A percentile compares a stretch with the other conserved stretches of the same genome.
phyloP scores from a whole-genome alignment of 2,329 filamentous ascomycete genomes.

The Endoconidiophora laricicola region DNA sequence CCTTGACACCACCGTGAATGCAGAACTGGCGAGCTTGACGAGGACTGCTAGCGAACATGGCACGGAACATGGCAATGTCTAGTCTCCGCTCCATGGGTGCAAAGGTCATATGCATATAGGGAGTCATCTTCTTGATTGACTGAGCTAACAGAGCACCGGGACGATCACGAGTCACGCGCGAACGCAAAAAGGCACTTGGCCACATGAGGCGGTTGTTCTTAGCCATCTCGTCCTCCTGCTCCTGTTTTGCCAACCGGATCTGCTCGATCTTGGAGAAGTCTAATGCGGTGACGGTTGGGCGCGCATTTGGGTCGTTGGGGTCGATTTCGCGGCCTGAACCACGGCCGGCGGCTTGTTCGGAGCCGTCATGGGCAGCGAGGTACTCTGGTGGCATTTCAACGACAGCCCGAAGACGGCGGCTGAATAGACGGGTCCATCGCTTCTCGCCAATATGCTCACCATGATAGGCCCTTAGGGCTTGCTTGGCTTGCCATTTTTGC shows the following conservation, averaged over 20 bases:
- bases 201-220: conserved; percentile 1
- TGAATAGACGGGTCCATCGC: conserved; percentile 90
- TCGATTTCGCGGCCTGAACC: conserved; percentile 48
- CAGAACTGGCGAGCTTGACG: conserved; percentile 90
- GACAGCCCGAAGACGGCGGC: conserved; percentile 60
- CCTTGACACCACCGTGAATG: conserved; percentile 79
- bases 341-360: conserved; percentile 65
- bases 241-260: conserved; percentile 11
- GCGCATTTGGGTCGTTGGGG: conserved; percentile 13
- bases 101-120: conserved; percentile 94
- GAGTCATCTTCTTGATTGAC: conserved; percentile 38
- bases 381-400: conserved; percentile 71
- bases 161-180: conserved; percentile 7
- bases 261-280: conserved; percentile 15
- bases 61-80: conserved; percentile 86
- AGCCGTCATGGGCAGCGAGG: conserved; percentile 67
- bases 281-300: conserved; percentile 15
- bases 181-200: conserved; percentile 7
- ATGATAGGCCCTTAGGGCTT: conserved; percentile 70
- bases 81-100: conserved; percentile 78
- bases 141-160: conserved; percentile 20
- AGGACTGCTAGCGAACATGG: conserved; percentile 84
- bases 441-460: conserved; percentile 87
- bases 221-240: conserved; percentile 8
- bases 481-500: conserved; percentile 93